A percentile compares a stretch with the other conserved stretches of the same genome.
These are phyloP conservation scores for Diphasiastrum complanatum DNA, from an alignment of 83 land plant genomes.

Conservation along the genomic window DNA sequence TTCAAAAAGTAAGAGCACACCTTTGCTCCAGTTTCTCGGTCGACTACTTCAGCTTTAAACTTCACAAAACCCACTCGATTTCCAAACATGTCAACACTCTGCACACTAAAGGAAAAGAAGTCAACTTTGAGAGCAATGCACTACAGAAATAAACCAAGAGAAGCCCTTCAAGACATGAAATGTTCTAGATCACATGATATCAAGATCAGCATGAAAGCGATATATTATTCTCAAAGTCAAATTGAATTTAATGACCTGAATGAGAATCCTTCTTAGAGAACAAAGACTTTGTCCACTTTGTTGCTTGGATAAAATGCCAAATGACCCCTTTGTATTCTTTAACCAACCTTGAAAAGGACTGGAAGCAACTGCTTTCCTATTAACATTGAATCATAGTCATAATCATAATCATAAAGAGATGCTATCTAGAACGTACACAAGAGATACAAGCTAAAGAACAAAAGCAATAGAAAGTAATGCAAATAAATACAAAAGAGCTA, in stretches of 20 bases:
- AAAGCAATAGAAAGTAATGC: too few species aligned
- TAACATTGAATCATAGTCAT: too few species aligned
- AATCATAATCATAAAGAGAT: constrained; percentile 14
- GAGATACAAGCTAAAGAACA: not conserved
- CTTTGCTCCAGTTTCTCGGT: constrained; percentile 66
- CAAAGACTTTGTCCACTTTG: constrained; percentile 30
- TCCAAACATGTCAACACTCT: constrained; percentile 93
- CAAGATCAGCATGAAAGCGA: not conserved
- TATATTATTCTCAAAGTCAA: not conserved
- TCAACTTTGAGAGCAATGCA: not conserved
- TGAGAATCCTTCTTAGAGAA: constrained; percentile 41
- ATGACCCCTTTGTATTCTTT: constrained; percentile 49
- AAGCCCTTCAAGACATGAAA: not conserved
- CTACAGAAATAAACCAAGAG: not conserved
- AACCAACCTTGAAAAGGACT: constrained; percentile 68
- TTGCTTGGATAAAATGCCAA: constrained; percentile 47
- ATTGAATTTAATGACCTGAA: constrained; percentile 43
- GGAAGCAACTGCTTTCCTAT: constrained; percentile 66
- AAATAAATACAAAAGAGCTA: too few species aligned
- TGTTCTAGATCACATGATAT: constrained; percentile 1
- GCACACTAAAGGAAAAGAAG: constrained; percentile 9
- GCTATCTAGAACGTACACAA: not conserved
- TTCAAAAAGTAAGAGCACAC: constrained; percentile 27
- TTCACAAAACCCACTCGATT: constrained; percentile 81
- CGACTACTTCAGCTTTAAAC: constrained; percentile 83